Evolutionary conservation across 176 grass and related monocot species (phyloP), one percentile per base, ranked within the genome.

Genomic region (Paspalum vaginatum): DNA sequence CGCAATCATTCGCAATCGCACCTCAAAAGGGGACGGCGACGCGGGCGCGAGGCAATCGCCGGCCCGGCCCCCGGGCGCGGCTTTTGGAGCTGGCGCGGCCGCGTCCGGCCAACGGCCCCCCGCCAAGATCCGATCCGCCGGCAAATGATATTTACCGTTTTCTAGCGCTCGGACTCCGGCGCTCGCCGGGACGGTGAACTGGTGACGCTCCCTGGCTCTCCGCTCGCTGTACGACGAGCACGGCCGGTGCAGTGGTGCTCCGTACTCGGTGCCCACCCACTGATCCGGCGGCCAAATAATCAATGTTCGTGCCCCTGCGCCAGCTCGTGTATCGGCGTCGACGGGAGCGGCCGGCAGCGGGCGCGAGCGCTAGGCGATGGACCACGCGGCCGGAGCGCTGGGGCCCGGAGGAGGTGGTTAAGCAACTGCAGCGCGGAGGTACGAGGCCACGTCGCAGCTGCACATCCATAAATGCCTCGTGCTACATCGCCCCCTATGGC

Each of bases 101-200:
- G 20, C 22, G 80, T 78, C 39, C 26, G 76, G 81, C 76, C 70
- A 74, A 53, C 32, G 32, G 61, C 6, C 9, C 51, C 38, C 44
- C 68, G 86, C 81, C 81, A 81, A 89, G 77, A 81, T 85, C 87
- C 41, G 87, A 85, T 89, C 87, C 62, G 54, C 87, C 62, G 54
- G 70, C 77, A 17, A 77, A 22, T 51, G 68, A 21, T 25, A 39
- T 60, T 62, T 61, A 3, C 32, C 32, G 2, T 3, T 32, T 32
- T 32, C 32, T 32, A 32, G n/a, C 32, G 32, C 32, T 32, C 32
- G 32, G 32, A 3, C 32, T 32, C 32, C 32, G 32, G 32, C 32
- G 32, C 32, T 32, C 32, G 32, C 2, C 32, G 32, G 32, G 32
- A 3, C 3, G 32, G 32, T 32, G 32, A 32, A 32, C 3, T 32